phyloP scores from a whole-genome alignment of 163 green algal species.

The Chlamydomonas reinhardtii region DNA sequence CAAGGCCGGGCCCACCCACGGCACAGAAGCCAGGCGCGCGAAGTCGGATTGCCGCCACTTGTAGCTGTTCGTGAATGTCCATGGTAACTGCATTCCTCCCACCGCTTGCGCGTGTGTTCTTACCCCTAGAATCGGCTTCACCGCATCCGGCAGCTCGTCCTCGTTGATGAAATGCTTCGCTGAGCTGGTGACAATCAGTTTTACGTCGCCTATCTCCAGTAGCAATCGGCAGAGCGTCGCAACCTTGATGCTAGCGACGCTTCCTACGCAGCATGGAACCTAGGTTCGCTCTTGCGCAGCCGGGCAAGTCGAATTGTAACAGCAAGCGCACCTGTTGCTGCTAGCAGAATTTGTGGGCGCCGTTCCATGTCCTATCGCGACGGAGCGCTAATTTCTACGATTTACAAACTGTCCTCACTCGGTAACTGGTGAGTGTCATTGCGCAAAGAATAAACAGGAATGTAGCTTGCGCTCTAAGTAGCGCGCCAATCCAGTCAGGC shows the following conservation, averaged over 20 bases:
- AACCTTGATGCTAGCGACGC: slow-evolving; percentile 92
- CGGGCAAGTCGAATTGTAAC: background rate
- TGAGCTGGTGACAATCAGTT: slow-evolving; percentile 76
- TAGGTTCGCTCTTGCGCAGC: background rate
- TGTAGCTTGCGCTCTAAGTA: no score
- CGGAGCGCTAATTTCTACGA: no score
- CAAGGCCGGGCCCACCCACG: background rate
- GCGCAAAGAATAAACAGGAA: no score
- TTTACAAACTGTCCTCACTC: background rate
- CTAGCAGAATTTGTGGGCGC: slow-evolving; percentile 19
- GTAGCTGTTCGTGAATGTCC: background rate
- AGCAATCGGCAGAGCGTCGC: slow-evolving; percentile 69
- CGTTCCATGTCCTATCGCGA: background rate
- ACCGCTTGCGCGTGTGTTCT: background rate
- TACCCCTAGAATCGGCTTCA: slow-evolving; percentile 60
- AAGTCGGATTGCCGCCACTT: background rate
- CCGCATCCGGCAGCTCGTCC: slow-evolving; percentile 58
- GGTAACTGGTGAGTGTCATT: no score
- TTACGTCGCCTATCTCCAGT: slow-evolving; percentile 68
- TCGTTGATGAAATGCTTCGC: slow-evolving; percentile 79
- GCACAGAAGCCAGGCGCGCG: no score
- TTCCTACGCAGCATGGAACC: slow-evolving; percentile 76
- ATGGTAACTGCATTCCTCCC: background rate
- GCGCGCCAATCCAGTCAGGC: no score
- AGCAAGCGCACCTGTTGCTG: slow-evolving; percentile 12